Conservation (phyloP, 306 rosid genomes). For the Alnus glutinosa region DNA sequence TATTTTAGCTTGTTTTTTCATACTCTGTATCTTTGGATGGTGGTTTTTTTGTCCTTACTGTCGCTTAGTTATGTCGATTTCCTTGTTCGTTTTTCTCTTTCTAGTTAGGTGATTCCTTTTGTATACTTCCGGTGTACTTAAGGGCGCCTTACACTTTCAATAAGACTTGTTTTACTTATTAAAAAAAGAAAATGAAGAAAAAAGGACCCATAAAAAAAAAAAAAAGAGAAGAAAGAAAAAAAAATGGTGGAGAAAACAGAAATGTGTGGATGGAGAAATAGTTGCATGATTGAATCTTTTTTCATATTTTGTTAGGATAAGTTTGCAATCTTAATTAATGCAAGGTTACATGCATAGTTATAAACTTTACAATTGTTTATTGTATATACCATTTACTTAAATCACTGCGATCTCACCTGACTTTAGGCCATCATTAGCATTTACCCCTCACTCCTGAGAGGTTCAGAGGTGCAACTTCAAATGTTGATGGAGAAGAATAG, state of each 20-base stretch:
- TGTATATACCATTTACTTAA: conserved; percentile 18
- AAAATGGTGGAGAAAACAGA: background rate
- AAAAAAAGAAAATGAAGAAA: too few relatives aligned
- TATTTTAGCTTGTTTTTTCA: too few relatives aligned
- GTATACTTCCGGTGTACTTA: too few relatives aligned
- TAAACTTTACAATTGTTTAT: background rate
- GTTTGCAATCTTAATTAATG: conserved; percentile 12
- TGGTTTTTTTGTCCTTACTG: too few relatives aligned
- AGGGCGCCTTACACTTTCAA: too few relatives aligned
- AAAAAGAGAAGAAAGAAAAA: too few relatives aligned
- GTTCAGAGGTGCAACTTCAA: conserved; percentile 61
- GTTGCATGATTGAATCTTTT: conserved; percentile 1
- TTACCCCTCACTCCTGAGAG: conserved; percentile 77
- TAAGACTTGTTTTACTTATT: too few relatives aligned
- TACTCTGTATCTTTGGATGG: too few relatives aligned
- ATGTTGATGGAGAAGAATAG: conserved; percentile 53
- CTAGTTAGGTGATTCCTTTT: too few relatives aligned
- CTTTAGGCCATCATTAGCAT: conserved; percentile 60
- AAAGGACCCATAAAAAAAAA: too few relatives aligned
- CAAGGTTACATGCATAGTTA: conserved; percentile 12
- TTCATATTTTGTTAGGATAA: background rate
- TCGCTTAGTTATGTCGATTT: too few relatives aligned
- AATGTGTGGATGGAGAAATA: background rate
- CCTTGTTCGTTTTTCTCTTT: too few relatives aligned
- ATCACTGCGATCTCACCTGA: conserved; percentile 29